phyloP scores from a whole-genome alignment of 1,139 yeast species.

The Debaryomycetaceae sp. region DNA sequence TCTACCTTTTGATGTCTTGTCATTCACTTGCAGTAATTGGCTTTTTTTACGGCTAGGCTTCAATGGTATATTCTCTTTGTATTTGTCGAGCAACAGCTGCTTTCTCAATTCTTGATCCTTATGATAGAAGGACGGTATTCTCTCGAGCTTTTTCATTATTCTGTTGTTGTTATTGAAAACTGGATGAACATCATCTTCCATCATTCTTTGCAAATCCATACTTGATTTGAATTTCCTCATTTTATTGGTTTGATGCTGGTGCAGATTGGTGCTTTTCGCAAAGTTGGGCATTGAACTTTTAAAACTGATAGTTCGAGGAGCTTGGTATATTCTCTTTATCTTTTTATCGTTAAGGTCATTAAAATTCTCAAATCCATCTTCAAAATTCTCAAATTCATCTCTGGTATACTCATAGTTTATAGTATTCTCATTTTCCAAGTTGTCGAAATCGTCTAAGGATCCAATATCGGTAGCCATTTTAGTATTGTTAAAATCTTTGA shows the following conservation, averaged over 20 bases:
- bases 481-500: constrained; percentile 24
- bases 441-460: constrained; percentile 15
- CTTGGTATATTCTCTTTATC: neutral
- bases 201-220: constrained; percentile 22
- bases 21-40: constrained; percentile 3
- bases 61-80: constrained; percentile 18
- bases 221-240: constrained; percentile 30
- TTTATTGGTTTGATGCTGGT: constrained; percentile 8
- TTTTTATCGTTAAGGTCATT: neutral
- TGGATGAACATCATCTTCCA: constrained; percentile 17
- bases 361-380: constrained; percentile 27
- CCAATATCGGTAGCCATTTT: constrained; percentile 14
- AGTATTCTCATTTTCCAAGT: constrained; percentile 32
- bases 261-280: constrained; percentile 2
- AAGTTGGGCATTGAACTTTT: constrained; percentile 30
- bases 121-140: constrained; percentile 43
- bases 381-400: constrained; percentile 41
- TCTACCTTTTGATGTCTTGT: constrained; percentile 3
- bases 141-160: constrained; percentile 35
- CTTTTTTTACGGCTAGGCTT: constrained; percentile 5
- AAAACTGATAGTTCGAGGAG: constrained; percentile 6
- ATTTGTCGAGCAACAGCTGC: constrained; percentile 24
- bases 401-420: constrained; percentile 36
- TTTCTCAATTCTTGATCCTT: constrained; percentile 15
- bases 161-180: constrained; percentile 31